Evolutionary conservation across 2,329 filamentous ascomycete genomes (phyloP), one percentile per base, ranked within the genome.

Genomic region (Exutisphaerella laricina): DNA sequence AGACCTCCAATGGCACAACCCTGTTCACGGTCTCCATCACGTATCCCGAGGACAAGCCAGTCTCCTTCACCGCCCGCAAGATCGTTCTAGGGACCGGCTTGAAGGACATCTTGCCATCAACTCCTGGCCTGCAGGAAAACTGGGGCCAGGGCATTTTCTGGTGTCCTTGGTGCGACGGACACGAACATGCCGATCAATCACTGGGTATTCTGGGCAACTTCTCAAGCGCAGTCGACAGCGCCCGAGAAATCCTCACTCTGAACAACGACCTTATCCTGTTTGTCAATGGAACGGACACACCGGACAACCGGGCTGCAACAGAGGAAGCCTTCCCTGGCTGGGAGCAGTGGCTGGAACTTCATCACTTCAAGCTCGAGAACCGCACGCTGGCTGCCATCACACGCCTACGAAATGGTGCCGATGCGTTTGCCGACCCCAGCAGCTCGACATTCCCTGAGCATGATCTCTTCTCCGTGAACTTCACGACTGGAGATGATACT

Each of bases 111-210:
- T 43, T 56, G 3, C 53, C 55, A 4, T 41, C 49, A 23, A 41
- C 54, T 12, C 38, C 47, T 14, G 55, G 55, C 7, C 51, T 53
- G 20, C 18, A n/a, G 4, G 55, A 54, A 21, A 50, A 51, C 26
- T 57, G 55, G 55, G 50, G 49, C n/a, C 31, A 41, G n/a, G 49
- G 47, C 21, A 56, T 56, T 28, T 57, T 55, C 30, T 51, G 54
- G 44, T 57, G 54, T 40, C 46, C 48, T 3, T 54, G 53, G 40
- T 55, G 54, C 35, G 54, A 57, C 20, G 54, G 54, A n/a, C 48
- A 47, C 40, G 46, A 51, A 23, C 49, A 49, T 25, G 46, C 23
- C 23, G 42, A 49, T 21, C 46, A 49, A 13, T 13, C 30, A 6
- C 20, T 48, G 6, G 49, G 42, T 6, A 43, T 51, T 30, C 25